Base-by-base conservation (phyloP, 495 filamentous ascomycete genomes). In the Aspergillus heteromorphus region DNA sequence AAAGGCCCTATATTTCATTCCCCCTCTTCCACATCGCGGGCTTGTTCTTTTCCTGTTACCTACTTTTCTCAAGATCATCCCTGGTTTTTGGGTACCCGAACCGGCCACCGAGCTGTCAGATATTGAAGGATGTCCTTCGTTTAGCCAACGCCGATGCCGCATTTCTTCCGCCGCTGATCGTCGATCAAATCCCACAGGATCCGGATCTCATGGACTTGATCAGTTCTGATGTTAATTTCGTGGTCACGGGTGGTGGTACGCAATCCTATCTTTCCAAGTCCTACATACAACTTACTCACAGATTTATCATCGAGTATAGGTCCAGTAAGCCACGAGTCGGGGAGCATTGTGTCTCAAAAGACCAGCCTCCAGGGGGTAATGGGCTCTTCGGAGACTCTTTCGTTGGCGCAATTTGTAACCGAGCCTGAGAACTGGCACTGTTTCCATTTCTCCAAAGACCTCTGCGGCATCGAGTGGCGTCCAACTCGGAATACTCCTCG, bases 341-440 rank as follows among this genome's bases (percentile, higher is more conserved):
- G 69, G 4, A 58, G 66, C 27, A 20, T 52, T 1, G 23, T 64
- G 13, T 41, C 23, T 6, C 58, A 43, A 14, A 67, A 64, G 27
- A 60, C 60, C 0, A 40, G 53, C 7, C n/a, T 69, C 1, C 13
- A 61, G 20, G 41, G 54, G 23, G 45, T 51, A 56, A 31, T 66
- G 21, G 49, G 38, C 0, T 10, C 17, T 34, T 76, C 71, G 36
- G 78, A 73, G 41, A 55, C 63, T 13, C 65, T 69, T 7, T 63
- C 65, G 40, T 64, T 69, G 5, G 19, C 65, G 6, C 65, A 65
- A 40, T 59, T 65, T 43, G 69, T 75, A 18, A 38, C 60, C 0
- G 57, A 76, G n/a, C 52, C 21, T 0, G 55, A 74, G 18, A 61
- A 76, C 18, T 81, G 79, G 77, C 58, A 73, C 51, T 80, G 67